Conservation (phyloP, 169 alveolate genomes). For the Plasmodium knowlesi region DNA sequence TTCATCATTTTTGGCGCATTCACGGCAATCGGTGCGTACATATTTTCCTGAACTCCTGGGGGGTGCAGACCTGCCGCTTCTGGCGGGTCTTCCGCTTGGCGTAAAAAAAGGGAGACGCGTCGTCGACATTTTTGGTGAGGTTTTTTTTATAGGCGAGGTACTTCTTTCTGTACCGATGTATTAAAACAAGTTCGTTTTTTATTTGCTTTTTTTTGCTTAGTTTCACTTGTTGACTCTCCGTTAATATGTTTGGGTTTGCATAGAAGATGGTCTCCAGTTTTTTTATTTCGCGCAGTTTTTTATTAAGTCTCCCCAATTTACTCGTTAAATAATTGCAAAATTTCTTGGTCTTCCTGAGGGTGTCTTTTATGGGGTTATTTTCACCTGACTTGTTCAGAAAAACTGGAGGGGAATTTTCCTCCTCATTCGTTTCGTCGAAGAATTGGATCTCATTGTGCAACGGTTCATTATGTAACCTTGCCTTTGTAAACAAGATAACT, state of each 20-base stretch:
- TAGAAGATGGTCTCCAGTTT: conserved; percentile 62
- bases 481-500: not conserved
- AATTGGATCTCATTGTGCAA: not conserved
- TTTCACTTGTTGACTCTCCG: conserved; percentile 62
- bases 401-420: not conserved
- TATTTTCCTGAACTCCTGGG: conserved; percentile 44
- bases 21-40: conserved; percentile 6
- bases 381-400: not conserved
- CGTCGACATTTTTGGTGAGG: conserved; percentile 53
- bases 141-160: conserved; percentile 52
- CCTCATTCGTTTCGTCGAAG: not conserved
- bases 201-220: conserved; percentile 68
- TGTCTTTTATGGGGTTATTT: conserved; percentile 18
- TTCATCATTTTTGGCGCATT: not conserved
- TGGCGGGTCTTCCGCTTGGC: conserved; percentile 33
- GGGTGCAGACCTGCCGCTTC: conserved; percentile 49
- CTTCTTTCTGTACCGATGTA: conserved; percentile 66
- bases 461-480: not conserved
- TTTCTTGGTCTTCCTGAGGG: conserved; percentile 34
- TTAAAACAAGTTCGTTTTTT: conserved; percentile 67
- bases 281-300: conserved; percentile 73
- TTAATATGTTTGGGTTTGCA: conserved; percentile 52
- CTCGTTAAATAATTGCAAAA: conserved; percentile 63
- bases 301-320: conserved; percentile 66
- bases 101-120: conserved; percentile 65